A percentile compares a stretch with the other conserved stretches of the same genome.
phyloP scores from a whole-genome alignment of 2,329 filamentous ascomycete genomes.

The Neonectria coccinea region DNA sequence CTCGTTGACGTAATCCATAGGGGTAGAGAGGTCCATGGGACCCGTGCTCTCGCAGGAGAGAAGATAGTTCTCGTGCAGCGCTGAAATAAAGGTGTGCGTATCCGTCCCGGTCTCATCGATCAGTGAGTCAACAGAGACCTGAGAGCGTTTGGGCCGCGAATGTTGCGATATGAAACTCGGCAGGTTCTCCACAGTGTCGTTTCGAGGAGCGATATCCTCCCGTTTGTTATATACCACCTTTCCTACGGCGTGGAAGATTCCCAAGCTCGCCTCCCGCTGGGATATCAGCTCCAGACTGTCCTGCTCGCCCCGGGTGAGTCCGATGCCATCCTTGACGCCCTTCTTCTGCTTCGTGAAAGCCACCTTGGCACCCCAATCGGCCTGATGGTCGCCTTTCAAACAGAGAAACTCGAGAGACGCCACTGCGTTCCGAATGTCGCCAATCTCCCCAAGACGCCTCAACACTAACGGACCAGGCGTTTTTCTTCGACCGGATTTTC shows the following conservation, averaged over 20 bases:
- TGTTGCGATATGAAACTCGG: constrained; percentile 69
- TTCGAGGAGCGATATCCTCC: constrained; percentile 62
- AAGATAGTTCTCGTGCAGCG: constrained; percentile 93
- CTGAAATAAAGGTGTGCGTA: constrained; percentile 87
- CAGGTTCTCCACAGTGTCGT: constrained; percentile 63
- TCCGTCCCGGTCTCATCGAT: constrained; percentile 95
- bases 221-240: constrained; percentile 98
- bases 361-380: constrained; percentile 81
- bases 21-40: constrained; percentile 64
- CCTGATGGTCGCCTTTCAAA: constrained; percentile 79
- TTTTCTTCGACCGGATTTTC: constrained; percentile 78
- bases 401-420: constrained; percentile 94
- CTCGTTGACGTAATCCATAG: constrained; percentile 83
- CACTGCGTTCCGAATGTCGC: constrained; percentile 92
- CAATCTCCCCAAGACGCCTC: constrained; percentile 83
- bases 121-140: constrained; percentile 79
- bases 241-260: constrained; percentile 95
- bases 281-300: constrained; percentile 85
- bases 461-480: constrained; percentile 84
- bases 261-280: constrained; percentile 88
- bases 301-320: constrained; percentile 80
- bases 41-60: constrained; percentile 78
- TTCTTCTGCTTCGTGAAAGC: constrained; percentile 77
- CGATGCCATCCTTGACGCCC: constrained; percentile 64
- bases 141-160: constrained; percentile 70